Conservation (phyloP, 352 stramenopile species). For the Phytophthora fragariaefolia region DNA sequence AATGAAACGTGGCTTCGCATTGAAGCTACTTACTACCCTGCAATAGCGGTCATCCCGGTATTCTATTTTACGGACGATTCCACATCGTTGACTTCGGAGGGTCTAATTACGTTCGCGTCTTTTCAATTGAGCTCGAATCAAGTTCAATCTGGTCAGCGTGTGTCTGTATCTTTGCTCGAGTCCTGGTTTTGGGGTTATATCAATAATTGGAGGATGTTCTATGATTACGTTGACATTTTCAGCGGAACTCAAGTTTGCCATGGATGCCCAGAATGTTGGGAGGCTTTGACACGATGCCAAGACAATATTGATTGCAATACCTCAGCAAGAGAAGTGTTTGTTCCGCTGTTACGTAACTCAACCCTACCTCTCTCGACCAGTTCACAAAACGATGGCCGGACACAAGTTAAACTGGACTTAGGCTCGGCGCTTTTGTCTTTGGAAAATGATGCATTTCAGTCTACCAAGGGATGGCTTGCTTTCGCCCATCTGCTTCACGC, state of each 20-base stretch:
- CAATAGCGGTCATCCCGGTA: constrained; percentile 1
- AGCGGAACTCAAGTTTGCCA: constrained; percentile 12
- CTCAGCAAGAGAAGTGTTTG: constrained; percentile 17
- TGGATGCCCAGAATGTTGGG: constrained; percentile 22
- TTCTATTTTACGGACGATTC: constrained; percentile 15
- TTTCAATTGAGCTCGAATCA: constrained; percentile 24
- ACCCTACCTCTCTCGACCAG: constrained; percentile 12
- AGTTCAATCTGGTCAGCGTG: constrained; percentile 13
- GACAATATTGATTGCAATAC: constrained; percentile 25
- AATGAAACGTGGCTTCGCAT: neutral
- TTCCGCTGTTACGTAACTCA: constrained; percentile 20
- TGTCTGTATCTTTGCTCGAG: constrained; percentile 14
- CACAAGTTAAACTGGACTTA: constrained; percentile 11
- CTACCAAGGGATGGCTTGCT: constrained; percentile 23
- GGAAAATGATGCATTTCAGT: constrained; percentile 12
- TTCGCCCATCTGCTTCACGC: constrained; percentile 18
- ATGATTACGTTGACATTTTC: constrained; percentile 15
- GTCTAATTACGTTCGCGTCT: constrained; percentile 2
- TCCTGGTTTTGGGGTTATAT: constrained; percentile 14
- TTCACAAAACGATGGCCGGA: neutral
- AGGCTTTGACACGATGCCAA: constrained; percentile 26
- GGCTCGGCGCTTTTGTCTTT: constrained; percentile 21
- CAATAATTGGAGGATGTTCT: constrained; percentile 2
- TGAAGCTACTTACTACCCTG: constrained; percentile 15
- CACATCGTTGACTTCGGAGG: neutral